Evolutionary conservation across 306 rosid genomes (phyloP).

Genomic region (Vigna radiata): DNA sequence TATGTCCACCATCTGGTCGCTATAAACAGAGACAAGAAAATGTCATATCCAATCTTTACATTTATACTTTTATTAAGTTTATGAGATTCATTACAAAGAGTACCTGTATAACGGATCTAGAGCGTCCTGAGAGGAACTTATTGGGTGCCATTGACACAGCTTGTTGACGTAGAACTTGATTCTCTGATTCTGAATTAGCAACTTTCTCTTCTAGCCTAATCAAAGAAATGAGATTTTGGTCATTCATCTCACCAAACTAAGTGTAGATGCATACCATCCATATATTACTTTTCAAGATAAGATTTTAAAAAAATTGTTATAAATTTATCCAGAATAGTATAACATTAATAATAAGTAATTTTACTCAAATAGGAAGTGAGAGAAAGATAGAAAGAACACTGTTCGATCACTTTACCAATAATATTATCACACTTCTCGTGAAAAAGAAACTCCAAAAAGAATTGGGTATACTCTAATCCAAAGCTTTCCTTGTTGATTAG

Average conservation of each 20-base stretch:
- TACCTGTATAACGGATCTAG: slow-evolving; percentile 87
- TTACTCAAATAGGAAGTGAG: slow-evolving; percentile 1
- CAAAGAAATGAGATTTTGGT: slow-evolving; percentile 49
- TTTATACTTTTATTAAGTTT: slow-evolving; percentile 20
- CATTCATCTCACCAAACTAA: slow-evolving; percentile 37
- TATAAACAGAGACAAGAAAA: slow-evolving; percentile 56
- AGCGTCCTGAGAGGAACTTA: slow-evolving; percentile 80
- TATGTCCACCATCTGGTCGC: slow-evolving; percentile 82
- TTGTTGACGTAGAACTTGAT: slow-evolving; percentile 90
- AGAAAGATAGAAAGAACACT: slow-evolving; percentile 38
- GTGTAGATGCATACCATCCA: slow-evolving; percentile 25
- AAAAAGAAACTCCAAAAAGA: slow-evolving; percentile 18
- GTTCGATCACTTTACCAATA: slow-evolving; percentile 40
- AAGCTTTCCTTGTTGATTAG: slow-evolving; percentile 1
- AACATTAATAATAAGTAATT: background rate
- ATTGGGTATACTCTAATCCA: slow-evolving; percentile 22
- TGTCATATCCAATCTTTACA: slow-evolving; percentile 27
- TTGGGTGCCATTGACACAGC: slow-evolving; percentile 90
- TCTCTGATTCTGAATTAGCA: slow-evolving; percentile 83
- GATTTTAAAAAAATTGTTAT: slow-evolving; percentile 15
- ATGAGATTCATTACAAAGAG: slow-evolving; percentile 31
- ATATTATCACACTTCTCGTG: slow-evolving; percentile 18
- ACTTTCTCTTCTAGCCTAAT: slow-evolving; percentile 92
- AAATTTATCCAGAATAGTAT: slow-evolving; percentile 3
- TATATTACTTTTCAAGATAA: slow-evolving; percentile 35